A percentile compares a stretch with the other conserved stretches of the same genome.
These are phyloP conservation scores for Flaveria ramosissima DNA, from an alignment of 129 eudicot species.

Conservation along the genomic window DNA sequence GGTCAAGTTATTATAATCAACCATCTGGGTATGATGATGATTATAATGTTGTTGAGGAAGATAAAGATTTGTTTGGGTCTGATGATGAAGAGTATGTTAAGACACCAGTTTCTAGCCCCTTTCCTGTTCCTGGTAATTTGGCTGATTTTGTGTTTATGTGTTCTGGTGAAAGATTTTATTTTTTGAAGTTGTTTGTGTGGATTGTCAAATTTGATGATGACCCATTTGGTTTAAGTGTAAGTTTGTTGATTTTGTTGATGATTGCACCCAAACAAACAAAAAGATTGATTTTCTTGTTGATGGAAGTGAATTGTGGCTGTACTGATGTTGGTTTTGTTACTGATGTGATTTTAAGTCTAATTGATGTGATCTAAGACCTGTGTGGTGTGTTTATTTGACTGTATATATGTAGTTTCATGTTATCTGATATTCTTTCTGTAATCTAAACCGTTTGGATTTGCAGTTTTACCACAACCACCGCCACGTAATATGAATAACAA, in stretches of 20 bases:
- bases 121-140: slow-evolving; percentile 77
- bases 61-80: slow-evolving; percentile 85
- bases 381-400: background rate
- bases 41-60: slow-evolving; percentile 43
- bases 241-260: slow-evolving; percentile 18
- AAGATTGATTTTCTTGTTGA: slow-evolving; percentile 5
- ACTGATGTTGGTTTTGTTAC: slow-evolving; percentile 18
- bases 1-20: slow-evolving; percentile 31
- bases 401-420: slow-evolving; percentile 6
- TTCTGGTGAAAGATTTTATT: background rate
- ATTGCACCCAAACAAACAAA: slow-evolving; percentile 15
- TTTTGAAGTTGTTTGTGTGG: background rate
- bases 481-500: slow-evolving; percentile 56
- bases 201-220: background rate
- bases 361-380: background rate
- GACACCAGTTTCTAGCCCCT: slow-evolving; percentile 63
- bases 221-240: slow-evolving; percentile 8
- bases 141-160: background rate
- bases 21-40: slow-evolving; percentile 48
- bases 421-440: background rate
- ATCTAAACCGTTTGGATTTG: slow-evolving; percentile 8
- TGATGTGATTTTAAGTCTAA: background rate
- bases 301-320: slow-evolving; percentile 5
- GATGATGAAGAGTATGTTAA: slow-evolving; percentile 86
- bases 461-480: slow-evolving; percentile 75